These are phyloP conservation scores for Coix lacrymajobi DNA, from an alignment of 176 grass and related monocot genomes.

Conservation along the genomic window DNA sequence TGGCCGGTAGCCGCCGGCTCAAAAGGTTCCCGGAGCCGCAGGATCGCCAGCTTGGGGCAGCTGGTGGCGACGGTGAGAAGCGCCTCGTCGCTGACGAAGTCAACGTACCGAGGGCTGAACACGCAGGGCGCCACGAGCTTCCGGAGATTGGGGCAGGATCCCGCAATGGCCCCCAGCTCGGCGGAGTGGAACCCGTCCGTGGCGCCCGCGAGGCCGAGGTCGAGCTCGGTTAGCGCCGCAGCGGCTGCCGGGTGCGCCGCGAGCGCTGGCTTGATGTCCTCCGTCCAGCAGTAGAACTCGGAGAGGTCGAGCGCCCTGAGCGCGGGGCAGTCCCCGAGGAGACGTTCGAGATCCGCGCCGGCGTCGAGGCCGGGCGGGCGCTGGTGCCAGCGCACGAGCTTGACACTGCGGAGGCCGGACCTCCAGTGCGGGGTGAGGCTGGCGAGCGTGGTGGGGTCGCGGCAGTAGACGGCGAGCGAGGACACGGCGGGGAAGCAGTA, in stretches of 20 bases:
- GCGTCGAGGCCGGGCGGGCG: slow-evolving; percentile 35
- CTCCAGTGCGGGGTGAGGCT: slow-evolving; percentile 56
- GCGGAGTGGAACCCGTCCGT: slow-evolving; percentile 72
- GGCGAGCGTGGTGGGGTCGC: slow-evolving; percentile 65
- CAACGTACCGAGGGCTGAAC: slow-evolving; percentile 71
- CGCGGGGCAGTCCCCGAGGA: slow-evolving; percentile 42
- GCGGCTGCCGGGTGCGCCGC: slow-evolving; percentile 36
- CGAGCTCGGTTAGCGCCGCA: slow-evolving; percentile 46
- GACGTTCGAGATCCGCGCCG: slow-evolving; percentile 73
- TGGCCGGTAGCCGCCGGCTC: slow-evolving; percentile 23
- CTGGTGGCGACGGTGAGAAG: slow-evolving; percentile 47
- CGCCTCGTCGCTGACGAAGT: slow-evolving; percentile 61
- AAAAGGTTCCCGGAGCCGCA: slow-evolving; percentile 74
- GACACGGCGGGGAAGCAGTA: slow-evolving; percentile 57
- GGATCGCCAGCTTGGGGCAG: slow-evolving; percentile 51
- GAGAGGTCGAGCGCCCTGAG: slow-evolving; percentile 69
- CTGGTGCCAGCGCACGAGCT: slow-evolving; percentile 96
- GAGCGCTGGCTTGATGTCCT: slow-evolving; percentile 68
- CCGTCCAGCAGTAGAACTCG: slow-evolving; percentile 98
- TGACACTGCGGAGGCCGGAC: slow-evolving; percentile 34
- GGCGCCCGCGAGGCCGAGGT: slow-evolving; percentile 77
- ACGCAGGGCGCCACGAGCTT: slow-evolving; percentile 66
- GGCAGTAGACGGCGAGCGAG: slow-evolving; percentile 68
- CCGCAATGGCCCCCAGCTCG: slow-evolving; percentile 55
- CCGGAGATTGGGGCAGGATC: slow-evolving; percentile 53